Base-by-base conservation (phyloP, 2,329 filamentous ascomycete species). In the Tolypocladium capitatum region DNA sequence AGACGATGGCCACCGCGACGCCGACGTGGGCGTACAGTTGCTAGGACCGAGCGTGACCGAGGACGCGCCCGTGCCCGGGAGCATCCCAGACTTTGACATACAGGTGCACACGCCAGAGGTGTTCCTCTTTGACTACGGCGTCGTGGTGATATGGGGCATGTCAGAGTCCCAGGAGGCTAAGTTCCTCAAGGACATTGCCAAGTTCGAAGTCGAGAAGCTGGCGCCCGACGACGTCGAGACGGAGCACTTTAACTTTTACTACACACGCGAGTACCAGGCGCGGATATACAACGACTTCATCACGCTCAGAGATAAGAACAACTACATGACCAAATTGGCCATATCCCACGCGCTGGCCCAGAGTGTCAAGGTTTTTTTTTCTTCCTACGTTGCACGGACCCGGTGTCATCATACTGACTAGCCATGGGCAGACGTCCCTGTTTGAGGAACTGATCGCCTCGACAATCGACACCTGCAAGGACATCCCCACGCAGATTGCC, bases 281-380 rank as follows among this genome's bases (percentile, higher is more conserved):
- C 84, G 92, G 46, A 98, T 98, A 65, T 98, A 98, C 76, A 98
- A 98, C 67, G 92, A 98, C 67, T 98, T 98, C 59, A 98, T 98
- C 66, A 92, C 87, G 2, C 68, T 98, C 51, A 78, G 90, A 44
- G 91, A 97, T 59, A 95, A 94, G 68, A 83, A 83, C 60, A 95
- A 94, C 66, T 94, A 97, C 70, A 97, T 97, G 92, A 94, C 85
- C 56, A 97, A 97, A 69, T 73, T 97, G 34, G 89, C 91, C 48
- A 97, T 97, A 61, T 94, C 88, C 16, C 92, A 98, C 69, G 92
- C 92, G 3, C 72, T 98, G 43, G 86, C 91, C 0, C 92, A 98
- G 66, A 94, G 87, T 53, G 92, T 97, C 60, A 97, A 98, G 27
- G 27, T 27, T 6, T 27, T 4, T 27, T 6, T 27, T 4, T 6